A percentile compares a stretch with the other conserved stretches of the same genome.
phyloP scores from a whole-genome alignment of 2,329 filamentous ascomycete species.

The Ophiognomonia clavigignenti-juglandacearum region DNA sequence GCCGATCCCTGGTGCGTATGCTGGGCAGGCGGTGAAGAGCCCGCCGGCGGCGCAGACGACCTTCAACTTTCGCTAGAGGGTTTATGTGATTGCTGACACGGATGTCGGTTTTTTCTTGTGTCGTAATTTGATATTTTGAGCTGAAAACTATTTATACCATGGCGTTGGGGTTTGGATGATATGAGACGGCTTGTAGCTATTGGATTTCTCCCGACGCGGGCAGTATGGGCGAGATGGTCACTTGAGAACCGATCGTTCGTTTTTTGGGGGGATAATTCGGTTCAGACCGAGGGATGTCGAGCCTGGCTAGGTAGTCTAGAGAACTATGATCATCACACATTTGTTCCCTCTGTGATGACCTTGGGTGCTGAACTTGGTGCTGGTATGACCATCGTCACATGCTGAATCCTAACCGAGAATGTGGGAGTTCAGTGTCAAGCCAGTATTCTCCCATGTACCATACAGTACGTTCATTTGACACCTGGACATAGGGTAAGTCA shows the following conservation, averaged over 20 bases:
- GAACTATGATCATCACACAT: not conserved
- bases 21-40: constrained; percentile 48
- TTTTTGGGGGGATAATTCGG: constrained; percentile 11
- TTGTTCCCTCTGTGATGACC: not conserved
- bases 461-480: no score
- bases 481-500: no score
- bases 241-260: no score
- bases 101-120: constrained; percentile 19
- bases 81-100: no score
- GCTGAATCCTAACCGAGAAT: not conserved
- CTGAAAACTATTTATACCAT: constrained; percentile 12
- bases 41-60: constrained; percentile 40
- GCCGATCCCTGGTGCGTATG: constrained; percentile 83
- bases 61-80: constrained; percentile 31
- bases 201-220: no score
- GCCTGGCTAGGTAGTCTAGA: constrained; percentile 1
- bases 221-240: no score
- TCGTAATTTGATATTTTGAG: not conserved
- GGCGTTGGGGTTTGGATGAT: constrained; percentile 7
- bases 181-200: not conserved
- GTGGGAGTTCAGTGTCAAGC: not conserved
- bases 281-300: not conserved
- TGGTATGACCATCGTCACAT: not conserved
- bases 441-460: not conserved
- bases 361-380: not conserved